Base-by-base conservation (phyloP, 257 asterid genomes). In the Solanum lignicaule region DNA sequence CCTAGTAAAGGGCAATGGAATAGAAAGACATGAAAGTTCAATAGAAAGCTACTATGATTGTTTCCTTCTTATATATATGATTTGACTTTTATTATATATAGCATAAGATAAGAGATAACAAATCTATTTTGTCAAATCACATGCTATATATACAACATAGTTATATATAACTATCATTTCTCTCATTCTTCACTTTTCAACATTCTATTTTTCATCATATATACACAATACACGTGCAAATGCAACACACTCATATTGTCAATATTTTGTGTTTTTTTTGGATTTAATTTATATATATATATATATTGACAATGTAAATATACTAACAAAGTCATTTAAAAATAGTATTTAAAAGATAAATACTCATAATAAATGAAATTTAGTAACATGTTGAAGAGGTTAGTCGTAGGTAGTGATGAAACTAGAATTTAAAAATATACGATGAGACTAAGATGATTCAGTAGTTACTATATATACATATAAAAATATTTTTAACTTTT, bases 71-170 rank as follows among this genome's bases (percentile, higher is more conserved):
- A 15, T 5, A 12, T 5, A 4, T 7, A 52, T 52, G 62, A 16
- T 52, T 52, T 78, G 58, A 76, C 83, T n/a, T 48, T 75, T 29
- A 68, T 39, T 13, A 78, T 41, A 14, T 78, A 25, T 78, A 29
- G 76, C 39, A 25, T 23, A 78, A 41, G 15, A 79, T 32, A 18
- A 79, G 84, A 14, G 65, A 43, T 7, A 33, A 27, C 39, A 46
- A 46, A 81, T 81, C 39, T 81, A 81, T 48, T 81, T 81, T 81
- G 85, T 81, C 68, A 81, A 27, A 81, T 81, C 85, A 81, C 27
- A 79, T 79, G 62, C 75, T 69, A 29, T 38, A n/a, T 27, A 66
- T 23, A 23, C 52, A 36, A 76, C 10, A 78, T 25, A 78, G 33
- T 38, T 76, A n/a, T 43, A 43, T 76, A 25, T 14, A n/a, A n/a